Base-by-base conservation (phyloP, 768 basidiomycete species). In the Phanerochaete sordida region DNA sequence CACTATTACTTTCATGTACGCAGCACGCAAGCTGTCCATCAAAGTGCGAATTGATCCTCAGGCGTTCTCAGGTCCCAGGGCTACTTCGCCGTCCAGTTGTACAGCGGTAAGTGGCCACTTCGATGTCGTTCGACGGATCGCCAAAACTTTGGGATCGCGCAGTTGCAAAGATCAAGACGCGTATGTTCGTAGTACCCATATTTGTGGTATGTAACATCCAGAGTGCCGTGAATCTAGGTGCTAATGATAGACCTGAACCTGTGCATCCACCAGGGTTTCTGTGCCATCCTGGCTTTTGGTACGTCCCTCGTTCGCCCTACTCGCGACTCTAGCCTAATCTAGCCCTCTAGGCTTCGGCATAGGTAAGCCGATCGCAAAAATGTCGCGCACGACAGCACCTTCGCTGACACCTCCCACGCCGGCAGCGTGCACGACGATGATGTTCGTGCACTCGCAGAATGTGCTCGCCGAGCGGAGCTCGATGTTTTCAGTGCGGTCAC, bases 1-100 rank as follows among this genome's bases (percentile, higher is more conserved):
- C 1, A 62, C 75, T 33, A 77, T 80, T 37, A 79, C 78, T 8
- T 73, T 77, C 59, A 79, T 74, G 78, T 79, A 52, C n/a, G 74
- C 49, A 19, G 19, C 19, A 31, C n/a, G 30, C 26, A 3, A 31
- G 2, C 7, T 13, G 50, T 30, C 24, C 24, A 27, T 37, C n/a
- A n/a, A n/a, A n/a, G 16, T 33, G 26, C 16, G 3, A 31, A 50
- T 54, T 51, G 44, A 50, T 21, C n/a, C 24, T 59, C 7, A 26
- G 2, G 49, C 23, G n/a, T 45, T 15, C 13, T 8, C 62, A 79
- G 79, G 23, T 79, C 79, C 13, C 79, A 81, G 58, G 63, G 75
- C 61, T 79, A 76, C 64, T 79, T 81, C 58, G 77, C 75, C 3
- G 69, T 74, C 54, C 78, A 80, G 62, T 64, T 79, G 4, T 71